Evolutionary conservation across 2,329 filamentous ascomycete genomes (phyloP).

Genomic region (Neonectria hederae): DNA sequence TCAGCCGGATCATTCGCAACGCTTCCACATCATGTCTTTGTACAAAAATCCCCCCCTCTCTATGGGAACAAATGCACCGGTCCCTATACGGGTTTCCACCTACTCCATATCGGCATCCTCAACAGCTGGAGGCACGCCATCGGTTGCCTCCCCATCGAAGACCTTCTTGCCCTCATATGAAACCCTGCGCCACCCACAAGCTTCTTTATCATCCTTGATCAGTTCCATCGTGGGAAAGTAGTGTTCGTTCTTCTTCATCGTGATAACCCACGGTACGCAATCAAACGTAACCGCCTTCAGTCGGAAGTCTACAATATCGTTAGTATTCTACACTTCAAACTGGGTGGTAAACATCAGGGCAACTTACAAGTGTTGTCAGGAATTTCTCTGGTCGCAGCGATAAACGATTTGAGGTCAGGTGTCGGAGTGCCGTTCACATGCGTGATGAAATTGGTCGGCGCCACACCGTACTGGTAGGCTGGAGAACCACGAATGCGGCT

Average conservation of each 20-base stretch:
- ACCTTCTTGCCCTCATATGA: slow-evolving; percentile 67
- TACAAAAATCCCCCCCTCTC: neutral
- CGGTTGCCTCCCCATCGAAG: slow-evolving; percentile 63
- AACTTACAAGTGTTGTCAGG: slow-evolving; percentile 88
- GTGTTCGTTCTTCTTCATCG: slow-evolving; percentile 99
- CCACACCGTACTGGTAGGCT: slow-evolving; percentile 88
- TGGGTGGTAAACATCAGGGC: neutral
- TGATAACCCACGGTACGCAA: slow-evolving; percentile 98
- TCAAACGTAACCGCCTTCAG: slow-evolving; percentile 98
- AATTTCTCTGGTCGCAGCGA: slow-evolving; percentile 84
- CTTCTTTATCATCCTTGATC: slow-evolving; percentile 69
- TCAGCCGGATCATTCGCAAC: slow-evolving; percentile 2
- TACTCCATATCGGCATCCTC: slow-evolving; percentile 58
- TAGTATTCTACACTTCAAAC: slow-evolving; percentile 22
- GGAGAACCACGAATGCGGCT: slow-evolving; percentile 85
- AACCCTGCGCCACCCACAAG: slow-evolving; percentile 70
- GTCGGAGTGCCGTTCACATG: slow-evolving; percentile 92
- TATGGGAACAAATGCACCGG: neutral
- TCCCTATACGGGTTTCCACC: neutral
- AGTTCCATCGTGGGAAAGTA: slow-evolving; percentile 82
- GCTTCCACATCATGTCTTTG: neutral
- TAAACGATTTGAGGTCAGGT: slow-evolving; percentile 81
- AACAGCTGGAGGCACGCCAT: slow-evolving; percentile 55
- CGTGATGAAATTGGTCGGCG: slow-evolving; percentile 97
- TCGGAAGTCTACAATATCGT: slow-evolving; percentile 77